Conservation (phyloP, 2,329 filamentous ascomycete species). For the Colletotrichum tropicicola region DNA sequence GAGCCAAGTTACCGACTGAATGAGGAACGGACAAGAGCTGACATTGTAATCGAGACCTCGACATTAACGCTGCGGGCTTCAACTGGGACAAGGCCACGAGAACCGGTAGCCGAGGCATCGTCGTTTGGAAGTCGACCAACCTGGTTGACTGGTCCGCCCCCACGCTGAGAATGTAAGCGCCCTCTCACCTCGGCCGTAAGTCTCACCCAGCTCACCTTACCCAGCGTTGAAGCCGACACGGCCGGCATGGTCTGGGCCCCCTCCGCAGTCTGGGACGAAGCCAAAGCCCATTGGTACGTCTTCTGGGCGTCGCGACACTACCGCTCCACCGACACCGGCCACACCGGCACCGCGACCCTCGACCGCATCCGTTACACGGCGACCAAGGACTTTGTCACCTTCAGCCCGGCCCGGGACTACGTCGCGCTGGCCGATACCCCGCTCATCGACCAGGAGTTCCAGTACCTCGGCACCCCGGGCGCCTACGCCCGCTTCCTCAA, state of each 20-base stretch:
- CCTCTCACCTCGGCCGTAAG: no score
- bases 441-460: conserved; percentile 60
- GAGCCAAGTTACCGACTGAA: background rate
- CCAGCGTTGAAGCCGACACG: conserved; percentile 41
- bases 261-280: conserved; percentile 46
- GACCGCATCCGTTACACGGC: conserved; percentile 58
- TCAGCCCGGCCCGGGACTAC: conserved; percentile 54
- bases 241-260: conserved; percentile 50
- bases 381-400: conserved; percentile 59
- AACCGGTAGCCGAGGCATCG: conserved; percentile 44
- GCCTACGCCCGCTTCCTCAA: conserved; percentile 59
- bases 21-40: background rate
- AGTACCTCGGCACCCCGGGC: conserved; percentile 48
- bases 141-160: conserved; percentile 44
- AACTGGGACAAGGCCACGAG: conserved; percentile 46
- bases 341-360: conserved; percentile 50
- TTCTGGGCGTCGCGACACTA: conserved; percentile 59
- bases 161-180: conserved; percentile 32
- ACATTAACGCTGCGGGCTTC: conserved; percentile 44
- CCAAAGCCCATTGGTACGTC: conserved; percentile 50
- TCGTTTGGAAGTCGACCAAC: conserved; percentile 47
- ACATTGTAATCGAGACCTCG: conserved; percentile 38
- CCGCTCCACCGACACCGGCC: conserved; percentile 48
- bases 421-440: conserved; percentile 48
- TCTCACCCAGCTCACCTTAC: background rate